Conservation (phyloP, 352 stramenopile genomes). For the Albugo candida region DNA sequence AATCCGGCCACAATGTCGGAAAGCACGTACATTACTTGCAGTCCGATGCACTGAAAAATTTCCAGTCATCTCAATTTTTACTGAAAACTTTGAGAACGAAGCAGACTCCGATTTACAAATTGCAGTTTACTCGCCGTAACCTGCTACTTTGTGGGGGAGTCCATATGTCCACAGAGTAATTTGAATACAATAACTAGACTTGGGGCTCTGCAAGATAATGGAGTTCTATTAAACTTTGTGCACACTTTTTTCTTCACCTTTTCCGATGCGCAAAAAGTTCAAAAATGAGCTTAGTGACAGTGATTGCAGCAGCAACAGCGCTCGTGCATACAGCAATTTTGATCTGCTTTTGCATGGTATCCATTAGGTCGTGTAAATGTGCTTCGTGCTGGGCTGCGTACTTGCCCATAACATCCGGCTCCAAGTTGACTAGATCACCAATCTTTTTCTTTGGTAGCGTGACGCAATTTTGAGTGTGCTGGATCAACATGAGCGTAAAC, state of each 20-base stretch:
- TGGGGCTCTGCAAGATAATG: too few relatives aligned
- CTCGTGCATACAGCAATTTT: slow-evolving; percentile 18
- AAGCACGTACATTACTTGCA: slow-evolving; percentile 40
- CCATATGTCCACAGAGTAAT: too few relatives aligned
- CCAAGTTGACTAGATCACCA: slow-evolving; percentile 80
- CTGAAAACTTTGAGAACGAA: slow-evolving; percentile 73
- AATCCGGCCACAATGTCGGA: neutral
- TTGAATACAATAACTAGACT: too few relatives aligned
- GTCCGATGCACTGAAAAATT: slow-evolving; percentile 15
- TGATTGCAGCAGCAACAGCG: neutral
- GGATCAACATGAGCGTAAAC: slow-evolving; percentile 98
- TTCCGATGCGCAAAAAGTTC: too few relatives aligned
- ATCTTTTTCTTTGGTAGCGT: slow-evolving; percentile 86
- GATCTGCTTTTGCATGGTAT: slow-evolving; percentile 33
- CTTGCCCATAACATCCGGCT: slow-evolving; percentile 85
- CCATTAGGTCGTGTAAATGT: slow-evolving; percentile 29
- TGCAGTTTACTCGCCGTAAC: slow-evolving; percentile 70
- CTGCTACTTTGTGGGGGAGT: slow-evolving; percentile 44
- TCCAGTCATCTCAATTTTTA: slow-evolving; percentile 49
- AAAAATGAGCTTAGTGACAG: too few relatives aligned
- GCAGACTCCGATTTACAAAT: slow-evolving; percentile 63
- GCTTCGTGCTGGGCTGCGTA: slow-evolving; percentile 68
- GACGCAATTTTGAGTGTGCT: slow-evolving; percentile 95
- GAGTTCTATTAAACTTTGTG: too few relatives aligned
- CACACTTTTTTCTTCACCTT: too few relatives aligned